A percentile compares a stretch with the other conserved stretches of the same genome.
phyloP scores from a whole-genome alignment of 306 rosid species.

The Vigna hirtella region DNA sequence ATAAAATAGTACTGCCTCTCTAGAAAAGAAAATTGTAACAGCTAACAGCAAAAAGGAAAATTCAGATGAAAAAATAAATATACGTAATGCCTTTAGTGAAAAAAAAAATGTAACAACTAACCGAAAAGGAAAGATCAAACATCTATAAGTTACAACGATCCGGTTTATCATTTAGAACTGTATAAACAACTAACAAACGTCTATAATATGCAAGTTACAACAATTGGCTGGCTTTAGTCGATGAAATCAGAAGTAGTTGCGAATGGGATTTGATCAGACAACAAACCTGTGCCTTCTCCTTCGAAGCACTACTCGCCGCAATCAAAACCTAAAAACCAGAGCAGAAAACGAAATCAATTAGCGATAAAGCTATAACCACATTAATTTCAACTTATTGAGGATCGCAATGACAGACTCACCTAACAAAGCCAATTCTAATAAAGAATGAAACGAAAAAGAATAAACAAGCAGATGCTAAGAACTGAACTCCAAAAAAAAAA shows the following conservation, averaged over 20 bases:
- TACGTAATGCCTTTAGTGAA: background rate
- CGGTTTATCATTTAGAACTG: background rate
- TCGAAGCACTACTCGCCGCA: conserved; percentile 79
- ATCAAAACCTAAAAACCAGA: conserved; percentile 76
- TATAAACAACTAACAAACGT: background rate
- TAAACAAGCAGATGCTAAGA: conserved; percentile 28
- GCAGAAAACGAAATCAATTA: conserved; percentile 34
- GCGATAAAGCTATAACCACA: conserved; percentile 17
- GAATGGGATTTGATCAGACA: conserved; percentile 28
- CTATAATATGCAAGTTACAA: background rate
- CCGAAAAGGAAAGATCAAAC: conserved; percentile 7
- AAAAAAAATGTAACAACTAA: background rate
- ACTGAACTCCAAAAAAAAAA: background rate
- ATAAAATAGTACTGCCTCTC: background rate
- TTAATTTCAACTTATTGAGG: background rate
- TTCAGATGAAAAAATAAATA: background rate
- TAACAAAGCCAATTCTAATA: background rate
- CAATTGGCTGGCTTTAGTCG: conserved; percentile 8
- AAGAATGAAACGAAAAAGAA: conserved; percentile 27
- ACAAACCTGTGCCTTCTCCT: conserved; percentile 94
- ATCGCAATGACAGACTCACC: background rate
- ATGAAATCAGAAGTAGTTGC: conserved; percentile 28
- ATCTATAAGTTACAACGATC: background rate
- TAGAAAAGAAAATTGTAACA: background rate
- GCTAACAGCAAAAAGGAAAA: background rate